phyloP scores from a whole-genome alignment of 805 yeast genomes.

The Candida bentonensis region DNA sequence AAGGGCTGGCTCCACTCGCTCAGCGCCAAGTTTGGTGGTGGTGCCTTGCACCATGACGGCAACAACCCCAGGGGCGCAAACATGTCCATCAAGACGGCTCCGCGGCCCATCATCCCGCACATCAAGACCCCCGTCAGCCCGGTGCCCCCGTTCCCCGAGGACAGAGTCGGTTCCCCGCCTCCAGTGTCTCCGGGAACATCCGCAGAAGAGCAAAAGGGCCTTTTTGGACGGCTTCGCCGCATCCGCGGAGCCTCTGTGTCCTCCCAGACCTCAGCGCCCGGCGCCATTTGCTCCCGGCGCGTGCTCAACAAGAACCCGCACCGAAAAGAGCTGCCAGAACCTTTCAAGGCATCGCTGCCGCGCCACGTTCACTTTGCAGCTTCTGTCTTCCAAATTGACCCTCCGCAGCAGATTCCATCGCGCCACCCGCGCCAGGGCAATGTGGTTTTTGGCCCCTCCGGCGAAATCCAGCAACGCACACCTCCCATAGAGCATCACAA shows the following conservation, averaged over 20 bases:
- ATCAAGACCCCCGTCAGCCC: neutral
- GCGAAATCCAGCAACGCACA: constrained; percentile 11
- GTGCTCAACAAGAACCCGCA: constrained; percentile 33
- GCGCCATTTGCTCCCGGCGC: constrained; percentile 20
- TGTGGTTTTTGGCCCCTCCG: constrained; percentile 27
- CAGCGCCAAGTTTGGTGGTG: neutral
- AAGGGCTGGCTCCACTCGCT: neutral
- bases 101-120: neutral
- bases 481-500: constrained; percentile 2
- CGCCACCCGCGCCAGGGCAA: constrained; percentile 71
- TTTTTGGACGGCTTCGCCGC: neutral
- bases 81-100: neutral
- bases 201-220: neutral
- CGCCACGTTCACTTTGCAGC: constrained; percentile 67
- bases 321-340: constrained; percentile 12
- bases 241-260: neutral
- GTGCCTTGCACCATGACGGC: neutral
- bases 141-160: neutral
- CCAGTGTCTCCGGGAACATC: neutral
- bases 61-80: neutral
- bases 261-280: neutral
- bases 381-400: constrained; percentile 59
- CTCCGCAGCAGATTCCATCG: constrained; percentile 91
- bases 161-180: neutral
- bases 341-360: constrained; percentile 17